Evolutionary conservation across 805 yeast genomes (phyloP).

Genomic region (Tetrapisispora iriomotensis): DNA sequence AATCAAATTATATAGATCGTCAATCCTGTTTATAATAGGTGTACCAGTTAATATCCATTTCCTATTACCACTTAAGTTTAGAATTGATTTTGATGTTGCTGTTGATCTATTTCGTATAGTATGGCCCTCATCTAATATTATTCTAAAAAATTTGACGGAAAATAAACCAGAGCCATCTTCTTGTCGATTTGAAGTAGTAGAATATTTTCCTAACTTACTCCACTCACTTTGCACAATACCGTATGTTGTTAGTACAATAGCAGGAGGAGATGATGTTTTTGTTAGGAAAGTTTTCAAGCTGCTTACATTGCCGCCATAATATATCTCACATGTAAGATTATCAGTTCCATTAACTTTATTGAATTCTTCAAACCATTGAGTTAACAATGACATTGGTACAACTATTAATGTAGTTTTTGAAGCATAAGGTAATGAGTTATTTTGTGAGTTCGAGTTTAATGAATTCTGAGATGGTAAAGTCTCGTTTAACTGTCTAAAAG

Average conservation of each 20-base stretch:
- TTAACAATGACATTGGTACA: conserved; percentile 82
- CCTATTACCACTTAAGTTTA: conserved; percentile 51
- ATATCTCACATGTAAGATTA: conserved; percentile 43
- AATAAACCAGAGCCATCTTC: conserved; percentile 44
- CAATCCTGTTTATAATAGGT: conserved; percentile 79
- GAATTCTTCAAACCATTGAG: conserved; percentile 87
- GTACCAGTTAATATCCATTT: conserved; percentile 91
- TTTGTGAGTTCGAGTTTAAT: conserved; percentile 2
- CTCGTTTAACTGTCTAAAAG: too few relatives aligned
- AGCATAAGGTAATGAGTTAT: conserved; percentile 40
- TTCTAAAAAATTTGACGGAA: conserved; percentile 62
- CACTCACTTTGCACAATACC: conserved; percentile 80
- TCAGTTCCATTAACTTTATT: conserved; percentile 42
- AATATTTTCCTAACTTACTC: conserved; percentile 33
- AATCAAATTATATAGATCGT: conserved; percentile 72
- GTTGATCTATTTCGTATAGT: conserved; percentile 71
- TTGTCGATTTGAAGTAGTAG: conserved; percentile 11
- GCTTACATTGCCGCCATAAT: conserved; percentile 61
- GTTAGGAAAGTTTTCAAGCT: conserved; percentile 42
- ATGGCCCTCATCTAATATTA: conserved; percentile 86
- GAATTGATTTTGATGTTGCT: conserved; percentile 69
- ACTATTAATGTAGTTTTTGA: conserved; percentile 63
- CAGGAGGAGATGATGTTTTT: conserved; percentile 40
- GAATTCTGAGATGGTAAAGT: neutral
- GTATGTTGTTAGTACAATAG: conserved; percentile 72